These are phyloP conservation scores for Babesia ovis DNA, from an alignment of 169 alveolate species.

Conservation along the genomic window DNA sequence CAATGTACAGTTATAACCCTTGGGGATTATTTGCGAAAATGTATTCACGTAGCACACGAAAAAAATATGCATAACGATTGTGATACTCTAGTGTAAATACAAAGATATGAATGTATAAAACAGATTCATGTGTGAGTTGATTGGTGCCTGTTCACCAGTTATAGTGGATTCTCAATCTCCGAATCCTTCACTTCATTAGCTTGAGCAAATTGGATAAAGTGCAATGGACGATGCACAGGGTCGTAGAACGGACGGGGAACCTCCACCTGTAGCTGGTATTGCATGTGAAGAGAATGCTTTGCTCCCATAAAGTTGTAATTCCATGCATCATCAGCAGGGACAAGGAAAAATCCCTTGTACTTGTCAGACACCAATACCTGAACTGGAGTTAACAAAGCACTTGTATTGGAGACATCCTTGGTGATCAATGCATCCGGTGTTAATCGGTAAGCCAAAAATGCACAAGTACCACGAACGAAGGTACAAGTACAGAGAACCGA, in stretches of 20 bases:
- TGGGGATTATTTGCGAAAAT: too few relatives aligned
- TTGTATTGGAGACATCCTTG: conserved; percentile 54
- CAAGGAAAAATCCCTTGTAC: conserved; percentile 97
- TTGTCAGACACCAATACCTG: conserved; percentile 95
- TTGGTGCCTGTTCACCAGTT: not conserved
- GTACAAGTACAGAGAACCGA: conserved; percentile 81
- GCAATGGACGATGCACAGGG: conserved; percentile 95
- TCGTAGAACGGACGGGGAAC: conserved; percentile 96
- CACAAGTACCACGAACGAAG: conserved; percentile 97
- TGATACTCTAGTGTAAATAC: too few relatives aligned
- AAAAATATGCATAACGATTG: too few relatives aligned
- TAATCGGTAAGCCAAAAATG: conserved; percentile 92
- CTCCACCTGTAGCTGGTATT: conserved; percentile 89
- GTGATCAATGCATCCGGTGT: conserved; percentile 78
- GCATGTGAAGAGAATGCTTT: conserved; percentile 89
- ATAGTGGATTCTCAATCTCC: conserved; percentile 50
- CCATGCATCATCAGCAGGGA: conserved; percentile 99
- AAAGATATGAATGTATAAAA: too few relatives aligned
- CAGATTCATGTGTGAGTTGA: not conserved
- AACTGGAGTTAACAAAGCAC: conserved; percentile 82
- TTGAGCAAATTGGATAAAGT: conserved; percentile 87
- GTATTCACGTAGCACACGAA: too few relatives aligned
- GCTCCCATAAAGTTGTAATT: conserved; percentile 98
- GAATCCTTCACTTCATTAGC: conserved; percentile 35
- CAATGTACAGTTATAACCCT: too few relatives aligned